Evolutionary conservation across 2,329 filamentous ascomycete species (phyloP), one percentile per base, ranked within the genome.

Genomic region (Epichloe glyceriae): DNA sequence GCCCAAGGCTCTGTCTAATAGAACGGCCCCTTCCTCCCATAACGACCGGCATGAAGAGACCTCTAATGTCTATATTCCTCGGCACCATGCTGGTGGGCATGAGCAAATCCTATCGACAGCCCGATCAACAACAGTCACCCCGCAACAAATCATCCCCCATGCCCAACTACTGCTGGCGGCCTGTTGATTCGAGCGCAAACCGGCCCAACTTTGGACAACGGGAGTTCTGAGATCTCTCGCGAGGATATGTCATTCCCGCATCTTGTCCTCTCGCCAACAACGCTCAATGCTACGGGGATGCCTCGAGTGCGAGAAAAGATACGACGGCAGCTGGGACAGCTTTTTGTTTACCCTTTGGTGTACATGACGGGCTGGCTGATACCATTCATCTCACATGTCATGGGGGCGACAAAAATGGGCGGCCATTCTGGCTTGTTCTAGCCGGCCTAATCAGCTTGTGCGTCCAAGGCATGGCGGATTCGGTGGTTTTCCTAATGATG

Each of bases 301-400:
- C 54, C 62, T 19, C 60, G 64, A 44, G 62, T 74, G 8, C 74
- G 80, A 12, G 68, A 74, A 15, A 77, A 75, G 52, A 82, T 86
- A 52, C 75, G 78, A 43, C 76, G 82, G 10, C 85, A 89, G 59
- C 73, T 89, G 2, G 78, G 83, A 34, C 75, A 85, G 33, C 72
- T 89, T 17, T 88, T 90, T 65, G 79, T 88, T 46, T 91, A 91
- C 62, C 86, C 86, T 0, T 62, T 83, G 17, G 75, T 85, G 4
- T 90, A 91, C 64, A 72, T 86, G 19, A 64, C 79, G 4, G 78
- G 87, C 56, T 91, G 86, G 86, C 67, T 85, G 3, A 67, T 86
- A 7, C 86, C 86, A 0, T 86, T 89, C 57, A 67, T 82, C 2
- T 72, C 73, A 2, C 83, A 89, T 62, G 71, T 80, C 47, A 65